phyloP scores from a whole-genome alignment of 139 green algal genomes.

The Eudorina sp. region DNA sequence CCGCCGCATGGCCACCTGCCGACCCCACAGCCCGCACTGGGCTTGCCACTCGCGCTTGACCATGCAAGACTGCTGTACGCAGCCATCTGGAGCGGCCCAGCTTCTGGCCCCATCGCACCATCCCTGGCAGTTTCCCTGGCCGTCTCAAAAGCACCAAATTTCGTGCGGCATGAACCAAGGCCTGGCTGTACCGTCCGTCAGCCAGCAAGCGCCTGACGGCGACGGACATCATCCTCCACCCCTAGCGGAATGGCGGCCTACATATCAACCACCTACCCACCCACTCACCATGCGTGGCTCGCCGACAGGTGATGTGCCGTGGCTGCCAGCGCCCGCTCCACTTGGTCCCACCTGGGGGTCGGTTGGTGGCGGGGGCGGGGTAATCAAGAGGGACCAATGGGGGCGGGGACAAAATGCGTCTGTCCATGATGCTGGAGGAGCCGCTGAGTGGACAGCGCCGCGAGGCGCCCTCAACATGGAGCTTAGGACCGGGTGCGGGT shows the following conservation, averaged over 20 bases:
- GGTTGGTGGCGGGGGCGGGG: not conserved
- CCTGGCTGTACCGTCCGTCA: not conserved
- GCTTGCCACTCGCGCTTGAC: too few species aligned
- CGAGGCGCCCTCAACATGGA: not conserved
- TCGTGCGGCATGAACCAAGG: too few species aligned
- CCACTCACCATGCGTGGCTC: constrained; percentile 16
- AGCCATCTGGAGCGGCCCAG: too few species aligned
- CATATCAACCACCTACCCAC: not conserved
- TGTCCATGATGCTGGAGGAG: too few species aligned
- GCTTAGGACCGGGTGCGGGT: not conserved
- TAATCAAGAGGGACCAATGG: too few species aligned
- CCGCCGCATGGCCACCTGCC: too few species aligned
- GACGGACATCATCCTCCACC: not conserved
- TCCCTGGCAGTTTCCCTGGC: too few species aligned
- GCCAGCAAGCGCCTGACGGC: not conserved
- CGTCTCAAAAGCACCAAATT: too few species aligned
- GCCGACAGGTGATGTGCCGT: constrained; percentile 25
- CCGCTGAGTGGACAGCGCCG: not conserved
- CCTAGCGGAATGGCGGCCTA: not conserved
- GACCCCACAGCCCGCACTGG: too few species aligned
- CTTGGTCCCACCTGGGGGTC: constrained; percentile 26
- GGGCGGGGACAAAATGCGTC: too few species aligned
- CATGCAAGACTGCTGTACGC: too few species aligned
- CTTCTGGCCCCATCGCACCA: too few species aligned
- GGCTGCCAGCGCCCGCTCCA: constrained; percentile 11